phyloP scores from a whole-genome alignment of 2,329 filamentous ascomycete species.

The Penicillium hesseltinei region DNA sequence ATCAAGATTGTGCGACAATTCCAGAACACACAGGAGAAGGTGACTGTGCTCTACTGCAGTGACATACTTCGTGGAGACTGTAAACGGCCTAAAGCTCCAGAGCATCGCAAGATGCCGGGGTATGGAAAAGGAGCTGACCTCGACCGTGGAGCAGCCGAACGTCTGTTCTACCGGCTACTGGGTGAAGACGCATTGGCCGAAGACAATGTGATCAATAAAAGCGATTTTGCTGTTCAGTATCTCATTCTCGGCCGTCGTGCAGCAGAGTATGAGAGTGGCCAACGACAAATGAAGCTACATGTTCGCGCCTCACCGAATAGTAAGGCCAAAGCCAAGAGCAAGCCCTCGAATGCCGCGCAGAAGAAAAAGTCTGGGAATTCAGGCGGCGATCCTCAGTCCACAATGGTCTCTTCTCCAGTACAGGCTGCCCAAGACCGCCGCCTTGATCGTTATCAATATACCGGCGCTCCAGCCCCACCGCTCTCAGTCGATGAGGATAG shows the following conservation, averaged over 20 bases:
- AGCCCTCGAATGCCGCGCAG: conserved; percentile 17
- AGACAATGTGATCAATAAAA: conserved; percentile 62
- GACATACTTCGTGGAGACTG: conserved; percentile 76
- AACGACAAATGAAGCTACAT: conserved; percentile 51
- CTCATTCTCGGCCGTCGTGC: conserved; percentile 45
- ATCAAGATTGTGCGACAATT: conserved; percentile 65
- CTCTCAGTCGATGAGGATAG: conserved; percentile 40
- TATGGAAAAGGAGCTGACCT: conserved; percentile 69
- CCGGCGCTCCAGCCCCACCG: conserved; percentile 22
- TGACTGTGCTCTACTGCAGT: conserved; percentile 78
- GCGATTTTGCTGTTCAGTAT: conserved; percentile 72
- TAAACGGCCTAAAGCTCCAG: conserved; percentile 54
- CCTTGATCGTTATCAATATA: conserved; percentile 28
- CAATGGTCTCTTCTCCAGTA: conserved; percentile 65
- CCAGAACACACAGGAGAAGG: conserved; percentile 49
- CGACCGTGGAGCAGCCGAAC: conserved; percentile 73
- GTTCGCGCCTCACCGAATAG: conserved; percentile 50
- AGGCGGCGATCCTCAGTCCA: conserved; percentile 59
- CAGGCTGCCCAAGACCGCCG: conserved; percentile 46
- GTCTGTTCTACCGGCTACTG: conserved; percentile 75
- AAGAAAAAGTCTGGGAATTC: conserved; percentile 39
- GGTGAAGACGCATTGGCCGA: conserved; percentile 72
- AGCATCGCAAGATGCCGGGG: conserved; percentile 55
- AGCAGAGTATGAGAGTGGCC: conserved; percentile 47
- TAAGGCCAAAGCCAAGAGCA: conserved; percentile 32